Percentiles rank a stretch among this genome's conserved stretches.
Conservation (phyloP, 495 filamentous ascomycete genomes). For the Xylaria palmicola region DNA sequence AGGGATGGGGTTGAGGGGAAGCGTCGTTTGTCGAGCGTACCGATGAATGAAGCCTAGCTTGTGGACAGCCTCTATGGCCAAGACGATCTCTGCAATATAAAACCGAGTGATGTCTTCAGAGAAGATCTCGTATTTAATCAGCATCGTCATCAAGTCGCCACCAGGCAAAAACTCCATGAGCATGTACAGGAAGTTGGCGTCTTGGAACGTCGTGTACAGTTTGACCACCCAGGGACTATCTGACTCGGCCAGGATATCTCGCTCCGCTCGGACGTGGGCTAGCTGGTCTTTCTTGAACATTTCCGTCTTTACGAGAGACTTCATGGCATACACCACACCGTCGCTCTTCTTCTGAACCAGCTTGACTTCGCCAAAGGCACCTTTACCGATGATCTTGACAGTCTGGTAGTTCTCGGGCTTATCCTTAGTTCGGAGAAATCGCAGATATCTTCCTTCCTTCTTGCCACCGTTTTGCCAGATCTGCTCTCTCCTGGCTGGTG, state of each 20-base stretch:
- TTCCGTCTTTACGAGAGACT: slow-evolving; percentile 95
- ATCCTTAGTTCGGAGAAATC: slow-evolving; percentile 90
- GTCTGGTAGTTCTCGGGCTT: slow-evolving; percentile 90
- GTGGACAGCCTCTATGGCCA: slow-evolving; percentile 97
- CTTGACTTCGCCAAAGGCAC: slow-evolving; percentile 97
- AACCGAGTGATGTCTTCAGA: slow-evolving; percentile 98
- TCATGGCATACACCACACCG: slow-evolving; percentile 96
- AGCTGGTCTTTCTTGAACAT: slow-evolving; percentile 99
- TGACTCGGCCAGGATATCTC: slow-evolving; percentile 95
- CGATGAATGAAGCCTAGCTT: slow-evolving; percentile 98
- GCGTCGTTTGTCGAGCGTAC: slow-evolving; percentile 50
- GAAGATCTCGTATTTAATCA: slow-evolving; percentile 99
- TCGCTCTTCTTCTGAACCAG: slow-evolving; percentile 95
- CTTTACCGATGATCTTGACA: slow-evolving; percentile 97
- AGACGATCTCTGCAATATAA: slow-evolving; percentile 97
- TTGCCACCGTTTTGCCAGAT: slow-evolving; percentile 75
- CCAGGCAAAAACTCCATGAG: slow-evolving; percentile 99
- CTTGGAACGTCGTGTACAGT: slow-evolving; percentile 96
- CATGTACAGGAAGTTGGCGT: slow-evolving; percentile 92
- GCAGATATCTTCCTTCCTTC: slow-evolving; percentile 86
- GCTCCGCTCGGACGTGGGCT: slow-evolving; percentile 96
- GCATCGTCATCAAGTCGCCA: slow-evolving; percentile 99
- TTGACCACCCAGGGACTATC: slow-evolving; percentile 99
- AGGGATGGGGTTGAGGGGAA: background rate
- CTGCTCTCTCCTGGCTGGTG: slow-evolving; percentile 71